Percentiles rank a stretch among this genome's conserved stretches.
phyloP scores from a whole-genome alignment of 2,329 filamentous ascomycete species.

The Fusarium newnesense region DNA sequence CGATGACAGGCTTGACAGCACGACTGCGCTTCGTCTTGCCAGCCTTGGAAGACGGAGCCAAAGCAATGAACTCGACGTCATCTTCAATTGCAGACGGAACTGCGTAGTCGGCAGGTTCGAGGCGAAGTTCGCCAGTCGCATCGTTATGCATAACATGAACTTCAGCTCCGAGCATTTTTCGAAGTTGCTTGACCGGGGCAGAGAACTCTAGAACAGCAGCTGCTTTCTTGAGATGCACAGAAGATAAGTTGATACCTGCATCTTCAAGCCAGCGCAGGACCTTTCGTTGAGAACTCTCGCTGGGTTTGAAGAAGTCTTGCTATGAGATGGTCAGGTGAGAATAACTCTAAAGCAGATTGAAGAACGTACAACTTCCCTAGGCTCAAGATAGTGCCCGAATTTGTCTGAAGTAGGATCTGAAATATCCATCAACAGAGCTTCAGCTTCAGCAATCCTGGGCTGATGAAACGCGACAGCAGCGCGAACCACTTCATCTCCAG shows the following conservation, averaged over 20 bases:
- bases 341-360: fast-evolving
- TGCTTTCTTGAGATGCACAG: neutral
- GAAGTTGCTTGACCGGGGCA: neutral
- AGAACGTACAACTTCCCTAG: neutral
- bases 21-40: neutral
- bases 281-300: neutral
- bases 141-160: neutral
- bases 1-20: neutral
- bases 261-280: neutral
- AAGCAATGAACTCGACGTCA: neutral
- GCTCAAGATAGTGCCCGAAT: neutral
- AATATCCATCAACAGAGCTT: neutral
- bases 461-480: slow-evolving; percentile 7
- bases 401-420: neutral
- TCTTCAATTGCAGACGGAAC: neutral
- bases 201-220: slow-evolving; percentile 1
- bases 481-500: neutral
- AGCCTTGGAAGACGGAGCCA: neutral
- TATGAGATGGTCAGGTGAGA: neutral
- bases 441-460: neutral
- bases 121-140: neutral
- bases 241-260: neutral
- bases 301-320: neutral
- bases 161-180: neutral
- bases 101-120: neutral